These are phyloP conservation scores for Amniculicola lignicola DNA, from an alignment of 495 filamentous ascomycete species.

Conservation along the genomic window DNA sequence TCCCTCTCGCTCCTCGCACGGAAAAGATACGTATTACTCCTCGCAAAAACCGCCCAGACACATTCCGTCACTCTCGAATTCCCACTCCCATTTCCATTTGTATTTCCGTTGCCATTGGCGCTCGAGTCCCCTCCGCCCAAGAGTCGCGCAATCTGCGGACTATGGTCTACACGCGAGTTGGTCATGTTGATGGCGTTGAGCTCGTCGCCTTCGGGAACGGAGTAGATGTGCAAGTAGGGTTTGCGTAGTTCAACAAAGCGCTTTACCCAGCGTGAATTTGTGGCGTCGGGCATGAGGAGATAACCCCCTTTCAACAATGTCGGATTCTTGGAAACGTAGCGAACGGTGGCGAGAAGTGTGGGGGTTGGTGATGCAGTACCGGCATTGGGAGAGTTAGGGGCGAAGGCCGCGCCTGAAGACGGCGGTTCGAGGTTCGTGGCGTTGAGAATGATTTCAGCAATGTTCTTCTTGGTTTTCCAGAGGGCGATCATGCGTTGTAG, in stretches of 20 bases:
- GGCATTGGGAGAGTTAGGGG: constrained; percentile 27
- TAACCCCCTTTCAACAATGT: constrained; percentile 78
- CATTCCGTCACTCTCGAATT: constrained; percentile 48
- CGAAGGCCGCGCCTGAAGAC: constrained; percentile 57
- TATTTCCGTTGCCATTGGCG: constrained; percentile 27
- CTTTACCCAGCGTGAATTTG: constrained; percentile 77
- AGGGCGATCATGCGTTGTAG: constrained; percentile 70
- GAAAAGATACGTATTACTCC: constrained; percentile 92
- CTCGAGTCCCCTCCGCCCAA: constrained; percentile 49
- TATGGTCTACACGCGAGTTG: constrained; percentile 80
- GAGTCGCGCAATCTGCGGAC: constrained; percentile 79
- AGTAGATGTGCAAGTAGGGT: constrained; percentile 89
- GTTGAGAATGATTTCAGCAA: constrained; percentile 66
- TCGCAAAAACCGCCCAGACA: constrained; percentile 91
- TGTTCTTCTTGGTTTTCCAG: constrained; percentile 76
- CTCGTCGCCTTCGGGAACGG: constrained; percentile 80
- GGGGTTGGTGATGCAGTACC: constrained; percentile 37
- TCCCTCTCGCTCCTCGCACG: constrained; percentile 80
- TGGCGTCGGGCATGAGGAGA: constrained; percentile 70
- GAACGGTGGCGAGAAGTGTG: constrained; percentile 64
- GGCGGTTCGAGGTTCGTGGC: constrained; percentile 76
- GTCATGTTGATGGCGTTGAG: constrained; percentile 81
- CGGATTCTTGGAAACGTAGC: constrained; percentile 61
- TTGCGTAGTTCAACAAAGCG: constrained; percentile 89
- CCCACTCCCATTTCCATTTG: constrained; percentile 34